Conservation (phyloP, 75 land plant genomes). For the Cunninghamia lanceolata region DNA sequence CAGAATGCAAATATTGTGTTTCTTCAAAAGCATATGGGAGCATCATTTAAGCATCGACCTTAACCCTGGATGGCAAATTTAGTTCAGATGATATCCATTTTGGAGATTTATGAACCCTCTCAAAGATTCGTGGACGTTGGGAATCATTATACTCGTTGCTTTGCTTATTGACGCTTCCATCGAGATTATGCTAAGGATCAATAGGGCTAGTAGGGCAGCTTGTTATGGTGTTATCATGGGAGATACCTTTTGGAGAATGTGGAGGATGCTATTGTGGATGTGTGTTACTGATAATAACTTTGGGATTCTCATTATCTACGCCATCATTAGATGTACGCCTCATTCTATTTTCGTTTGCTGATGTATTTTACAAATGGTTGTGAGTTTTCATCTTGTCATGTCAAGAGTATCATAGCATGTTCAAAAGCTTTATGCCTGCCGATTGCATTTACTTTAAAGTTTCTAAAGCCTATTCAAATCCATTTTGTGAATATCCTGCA, state of each 20-base stretch:
- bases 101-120: conserved; percentile 60
- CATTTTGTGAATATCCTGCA: no score
- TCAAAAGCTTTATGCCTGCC: no score
- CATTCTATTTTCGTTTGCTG: no score
- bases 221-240: conserved; percentile 69
- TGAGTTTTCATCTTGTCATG: no score
- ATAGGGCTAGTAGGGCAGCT: conserved; percentile 28
- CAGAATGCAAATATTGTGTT: conserved; percentile 70
- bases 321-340: conserved; percentile 81
- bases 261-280: conserved; percentile 44
- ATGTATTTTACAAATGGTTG: no score
- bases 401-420: not conserved
- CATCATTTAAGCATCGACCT: conserved; percentile 47
- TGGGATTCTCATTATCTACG: conserved; percentile 80
- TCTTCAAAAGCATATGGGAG: conserved; percentile 83
- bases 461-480: no score
- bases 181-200: conserved; percentile 56
- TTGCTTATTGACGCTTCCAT: conserved; percentile 61
- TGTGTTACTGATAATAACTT: conserved; percentile 66
- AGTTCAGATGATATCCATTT: conserved; percentile 59
- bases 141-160: conserved; percentile 52
- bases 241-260: conserved; percentile 66
- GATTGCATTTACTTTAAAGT: no score
- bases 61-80: conserved; percentile 41
- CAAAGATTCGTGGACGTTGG: conserved; percentile 71